Base-by-base conservation (phyloP, 306 rosid species). In the Vachellia collinsii region DNA sequence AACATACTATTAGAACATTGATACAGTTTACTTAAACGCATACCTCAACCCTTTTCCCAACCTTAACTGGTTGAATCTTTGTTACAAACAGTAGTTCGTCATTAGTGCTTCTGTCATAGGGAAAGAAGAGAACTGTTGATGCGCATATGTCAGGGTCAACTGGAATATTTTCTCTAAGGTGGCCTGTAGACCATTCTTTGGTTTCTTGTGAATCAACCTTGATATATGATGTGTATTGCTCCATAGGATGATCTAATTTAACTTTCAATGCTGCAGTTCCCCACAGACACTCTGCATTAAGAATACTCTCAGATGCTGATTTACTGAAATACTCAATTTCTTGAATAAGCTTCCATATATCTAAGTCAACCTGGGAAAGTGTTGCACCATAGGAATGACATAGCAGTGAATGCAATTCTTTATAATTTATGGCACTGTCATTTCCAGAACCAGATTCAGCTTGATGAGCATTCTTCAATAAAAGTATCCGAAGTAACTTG, bases 41-140 rank as follows among this genome's bases (percentile, higher is more conserved):
- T 70, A 83, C 88, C 88, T 74, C 80, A 84, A 61, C 84, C 79
- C 72, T 80, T 85, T 83, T 79, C 75, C 87, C 54, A 68, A 77
- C 62, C 77, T 29, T 42, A 61, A 78, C 77, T 7, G 56, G 48
- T 79, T 70, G 84, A 88, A 81, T 80, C 67, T 84, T 79, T 56
- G 65, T 74, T 64, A 67, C 71, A 76, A 70, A 80, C 63, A 88
- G 81, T 46, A 75, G 85, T 50, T 88, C 90, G 54, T 84, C 86
- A 75, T 79, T 58, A 75, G 88, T 80, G 73, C 71, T 86, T 79
- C 90, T 84, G 76, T 91, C 90, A 79, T 85, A 88, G 70, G 97
- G 93, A 85, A 90, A 94, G 83, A 81, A 76, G 46, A 94, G 94
- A 80, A 87, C 92, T 0, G 99, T 94, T 61, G 94, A 91, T 36